These are phyloP conservation scores for Dipteronia dyeriana DNA, from an alignment of 345 rosid genomes.

Conservation along the genomic window DNA sequence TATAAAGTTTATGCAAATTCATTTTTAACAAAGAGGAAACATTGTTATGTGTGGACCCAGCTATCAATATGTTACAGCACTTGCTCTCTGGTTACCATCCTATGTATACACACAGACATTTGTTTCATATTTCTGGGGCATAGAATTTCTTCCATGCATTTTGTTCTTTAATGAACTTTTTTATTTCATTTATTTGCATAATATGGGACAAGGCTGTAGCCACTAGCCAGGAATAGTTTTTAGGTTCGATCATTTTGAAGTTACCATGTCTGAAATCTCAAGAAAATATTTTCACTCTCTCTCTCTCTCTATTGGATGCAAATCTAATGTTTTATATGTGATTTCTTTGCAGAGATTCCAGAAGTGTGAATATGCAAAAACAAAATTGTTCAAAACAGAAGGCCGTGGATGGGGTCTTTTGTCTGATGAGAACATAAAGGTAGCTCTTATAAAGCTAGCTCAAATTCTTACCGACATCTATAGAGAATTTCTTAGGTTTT, in stretches of 20 bases:
- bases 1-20: neutral
- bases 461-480: neutral
- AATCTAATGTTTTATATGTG: constrained; percentile 16
- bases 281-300: neutral
- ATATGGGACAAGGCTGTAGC: neutral
- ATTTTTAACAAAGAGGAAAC: neutral
- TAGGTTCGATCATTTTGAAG: constrained; percentile 1
- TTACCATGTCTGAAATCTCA: neutral
- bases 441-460: constrained; percentile 22
- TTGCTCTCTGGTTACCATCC: neutral
- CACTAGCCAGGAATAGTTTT: neutral
- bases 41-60: neutral
- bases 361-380: constrained; percentile 77
- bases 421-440: constrained; percentile 84
- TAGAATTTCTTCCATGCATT: neutral
- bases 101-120: neutral
- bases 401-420: constrained; percentile 94
- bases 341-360: constrained; percentile 66
- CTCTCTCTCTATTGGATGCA: neutral
- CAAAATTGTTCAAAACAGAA: constrained; percentile 69
- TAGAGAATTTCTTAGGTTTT: neutral
- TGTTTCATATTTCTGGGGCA: neutral
- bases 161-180: neutral
- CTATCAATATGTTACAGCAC: neutral
- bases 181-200: neutral